Base-by-base conservation (phyloP, 106 monocot genomes). In the Allium cepa region DNA sequence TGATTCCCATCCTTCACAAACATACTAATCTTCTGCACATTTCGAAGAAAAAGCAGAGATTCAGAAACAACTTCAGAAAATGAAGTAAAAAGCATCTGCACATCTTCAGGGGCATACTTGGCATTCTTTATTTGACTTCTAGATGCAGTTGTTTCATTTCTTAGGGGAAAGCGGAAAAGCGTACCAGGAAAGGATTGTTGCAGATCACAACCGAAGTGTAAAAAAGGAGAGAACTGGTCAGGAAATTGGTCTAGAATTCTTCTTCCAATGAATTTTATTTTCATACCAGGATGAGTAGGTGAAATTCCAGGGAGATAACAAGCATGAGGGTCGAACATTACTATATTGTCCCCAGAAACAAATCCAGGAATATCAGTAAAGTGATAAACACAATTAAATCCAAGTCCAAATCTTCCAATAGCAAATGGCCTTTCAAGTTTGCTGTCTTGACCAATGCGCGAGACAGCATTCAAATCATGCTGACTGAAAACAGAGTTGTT, bases 341-440 rank as follows among this genome's bases (percentile, higher is more conserved):
- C 99, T 83, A 99, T 85, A 63, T 99, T 99, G 51, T 99, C 99
- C 17, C 99, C 92, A 53, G 99, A 99, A 70, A 99, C 80, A 85
- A 99, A 99, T 14, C 99, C 73, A 66, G 99, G 99, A 48, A 99
- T 83, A 77, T 99, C 99, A 13, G 99, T 99, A 64, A 99, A 99
- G 75, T 99, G 99, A 76, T 99, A 99, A 60, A 99, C 99, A 80
- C 87, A 93, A 73, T 99, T 99, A 76, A 99, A 99, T 53, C 99
- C 99, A 57, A 99, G 85, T 48, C 99, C 99, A 84, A 99, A 99
- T 69, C 99, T 82, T 64, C 99, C 93, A 71, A 99, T 99, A 18
- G 99, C 81, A 69, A 90, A 87, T 71, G 93, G 90, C 52, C 90
- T 90, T 63, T 99, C 90, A 67, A 99, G 87, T 77, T 99, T 99